Evolutionary conservation across 1,284 basidiomycete species (phyloP).

Genomic region (Rhodotorula sp.): DNA sequence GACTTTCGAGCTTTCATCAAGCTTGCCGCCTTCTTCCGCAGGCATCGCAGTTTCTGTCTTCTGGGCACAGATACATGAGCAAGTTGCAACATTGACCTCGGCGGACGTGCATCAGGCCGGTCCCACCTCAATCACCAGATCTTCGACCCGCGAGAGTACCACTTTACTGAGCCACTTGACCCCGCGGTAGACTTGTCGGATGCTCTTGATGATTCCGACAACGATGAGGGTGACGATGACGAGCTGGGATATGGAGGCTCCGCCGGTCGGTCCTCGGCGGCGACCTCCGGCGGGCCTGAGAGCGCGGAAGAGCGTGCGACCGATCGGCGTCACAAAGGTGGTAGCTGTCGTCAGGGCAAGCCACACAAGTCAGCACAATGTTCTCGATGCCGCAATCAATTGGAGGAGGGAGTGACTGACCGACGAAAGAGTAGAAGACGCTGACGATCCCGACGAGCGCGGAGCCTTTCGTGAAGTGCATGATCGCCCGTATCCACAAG

Average conservation of each 20-base stretch:
- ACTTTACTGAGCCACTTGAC: conserved; percentile 24
- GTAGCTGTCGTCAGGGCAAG: conserved; percentile 5
- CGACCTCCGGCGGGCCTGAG: conserved; percentile 17
- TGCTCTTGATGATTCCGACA: conserved; percentile 19
- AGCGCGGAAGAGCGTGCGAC: conserved; percentile 22
- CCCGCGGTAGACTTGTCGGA: conserved; percentile 20
- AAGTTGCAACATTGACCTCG: neutral
- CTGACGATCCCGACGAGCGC: conserved; percentile 22
- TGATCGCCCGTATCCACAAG: neutral
- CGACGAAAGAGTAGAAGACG: conserved; percentile 26
- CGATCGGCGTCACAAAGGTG: conserved; percentile 31
- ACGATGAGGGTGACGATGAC: conserved; percentile 28
- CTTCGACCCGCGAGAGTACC: conserved; percentile 23
- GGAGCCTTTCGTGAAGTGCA: conserved; percentile 28
- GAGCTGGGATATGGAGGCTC: conserved; percentile 12
- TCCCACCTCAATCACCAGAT: conserved; percentile 30
- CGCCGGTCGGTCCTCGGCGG: conserved; percentile 9
- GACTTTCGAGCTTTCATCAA: no score
- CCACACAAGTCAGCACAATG: neutral
- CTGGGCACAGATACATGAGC: no score
- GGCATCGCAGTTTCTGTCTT: no score
- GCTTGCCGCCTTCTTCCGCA: no score
- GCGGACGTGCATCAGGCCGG: neutral
- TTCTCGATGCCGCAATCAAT: neutral
- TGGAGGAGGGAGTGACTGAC: neutral